These are phyloP conservation scores for Ceratonia siliqua DNA, from an alignment of 306 rosid genomes.

Conservation along the genomic window DNA sequence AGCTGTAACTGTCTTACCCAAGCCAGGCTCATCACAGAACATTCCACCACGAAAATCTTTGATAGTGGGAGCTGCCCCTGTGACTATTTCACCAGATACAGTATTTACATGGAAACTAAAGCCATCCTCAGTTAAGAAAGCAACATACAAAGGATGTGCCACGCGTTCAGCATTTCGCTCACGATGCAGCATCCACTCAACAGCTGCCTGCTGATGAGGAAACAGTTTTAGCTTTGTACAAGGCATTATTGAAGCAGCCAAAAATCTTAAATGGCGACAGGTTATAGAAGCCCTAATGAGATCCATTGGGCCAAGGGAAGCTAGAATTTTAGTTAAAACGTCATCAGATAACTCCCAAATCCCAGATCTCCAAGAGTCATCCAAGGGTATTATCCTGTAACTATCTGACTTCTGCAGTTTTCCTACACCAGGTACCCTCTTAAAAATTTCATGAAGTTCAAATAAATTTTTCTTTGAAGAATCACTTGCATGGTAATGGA, in stretches of 20 bases:
- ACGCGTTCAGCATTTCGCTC: conserved; percentile 66
- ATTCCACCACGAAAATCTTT: conserved; percentile 91
- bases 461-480: conserved; percentile 63
- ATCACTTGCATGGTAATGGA: conserved; percentile 52
- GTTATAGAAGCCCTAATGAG: conserved; percentile 77
- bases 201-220: conserved; percentile 92
- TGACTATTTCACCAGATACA: conserved; percentile 81
- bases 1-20: conserved; percentile 96
- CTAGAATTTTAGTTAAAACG: conserved; percentile 59
- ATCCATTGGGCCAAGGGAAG: conserved; percentile 60
- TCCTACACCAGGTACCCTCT: conserved; percentile 65
- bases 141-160: conserved; percentile 72
- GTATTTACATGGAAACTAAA: conserved; percentile 65
- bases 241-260: conserved; percentile 79
- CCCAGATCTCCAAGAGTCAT: conserved; percentile 48
- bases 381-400: conserved; percentile 58
- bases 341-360: conserved; percentile 88
- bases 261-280: conserved; percentile 68
- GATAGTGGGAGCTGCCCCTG: conserved; percentile 64
- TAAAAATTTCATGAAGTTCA: conserved; percentile 91
- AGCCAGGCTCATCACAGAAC: conserved; percentile 98
- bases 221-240: conserved; percentile 83
- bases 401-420: conserved; percentile 36
- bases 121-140: conserved; percentile 77
- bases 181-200: conserved; percentile 96